Evolutionary conservation across 768 basidiomycete genomes (phyloP), one percentile per base, ranked within the genome.

Genomic region (Amanita polypyramis): DNA sequence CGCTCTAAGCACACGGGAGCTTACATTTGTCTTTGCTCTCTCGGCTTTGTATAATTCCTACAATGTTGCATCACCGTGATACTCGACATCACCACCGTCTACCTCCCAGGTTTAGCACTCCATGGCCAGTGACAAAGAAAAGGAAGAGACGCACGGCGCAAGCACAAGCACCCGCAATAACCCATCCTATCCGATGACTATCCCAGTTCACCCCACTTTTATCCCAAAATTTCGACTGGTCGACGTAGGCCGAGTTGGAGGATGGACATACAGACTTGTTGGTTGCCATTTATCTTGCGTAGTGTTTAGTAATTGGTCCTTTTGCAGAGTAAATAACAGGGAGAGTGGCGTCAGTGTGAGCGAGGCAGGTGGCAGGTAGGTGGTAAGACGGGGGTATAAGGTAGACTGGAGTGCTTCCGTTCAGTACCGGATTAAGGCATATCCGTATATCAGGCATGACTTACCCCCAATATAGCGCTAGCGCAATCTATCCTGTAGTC

Each of bases 11-110:
- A 40, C 43, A 11, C 52, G 59, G 6, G 19, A 2, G 64, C 75
- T 56, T 57, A 86, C 88, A 90, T 77, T 65, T 91, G 88, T 45
- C 86, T 80, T 60, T 91, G 88, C 60, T 91, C 80, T 34, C 64
- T 62, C 5, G 70, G 83, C 39, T 79, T 80, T 34, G 71, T 80
- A 55, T 90, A 90, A 58, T 79, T 80, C 53, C 85, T 89, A 56
- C 33, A 54, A 32, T 88, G 85, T 41, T 72, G 63, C 43, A 70
- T 55, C 33, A 86, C 71, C 6, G 80, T 67, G 36, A 82, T 46
- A 5, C 65, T 43, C 2, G 85, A 78, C 14, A 88, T 73, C 21
- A 84, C 42, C 11, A 82, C 58, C 2, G 83, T 83, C 81, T 85
- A 55, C 17, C 25, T 15, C 12, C 12, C 44, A 36, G 37, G 17